These are phyloP conservation scores for Penicillium sp. DNA, from an alignment of 2,329 filamentous ascomycete species.

Conservation along the genomic window DNA sequence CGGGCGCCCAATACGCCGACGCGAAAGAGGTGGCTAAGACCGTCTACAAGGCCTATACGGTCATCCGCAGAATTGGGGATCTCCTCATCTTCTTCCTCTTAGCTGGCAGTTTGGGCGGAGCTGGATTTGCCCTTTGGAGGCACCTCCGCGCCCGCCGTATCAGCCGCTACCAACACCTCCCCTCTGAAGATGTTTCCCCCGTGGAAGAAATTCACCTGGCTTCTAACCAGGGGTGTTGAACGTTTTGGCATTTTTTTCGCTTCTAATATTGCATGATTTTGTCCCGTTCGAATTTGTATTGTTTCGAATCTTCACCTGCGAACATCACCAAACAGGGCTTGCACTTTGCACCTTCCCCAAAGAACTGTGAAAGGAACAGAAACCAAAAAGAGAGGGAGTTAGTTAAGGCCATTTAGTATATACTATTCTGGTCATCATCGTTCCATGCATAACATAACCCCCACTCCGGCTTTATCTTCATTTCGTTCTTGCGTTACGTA, in stretches of 20 bases:
- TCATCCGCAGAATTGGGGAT: constrained; percentile 28
- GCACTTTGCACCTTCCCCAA: background rate
- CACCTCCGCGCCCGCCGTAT: constrained; percentile 20
- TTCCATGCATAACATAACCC: constrained; percentile 26
- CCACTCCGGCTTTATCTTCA: constrained; percentile 16
- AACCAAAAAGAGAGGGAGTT: background rate
- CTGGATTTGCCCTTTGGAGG: constrained; percentile 19
- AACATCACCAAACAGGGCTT: background rate
- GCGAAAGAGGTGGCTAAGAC: constrained; percentile 29
- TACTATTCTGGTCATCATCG: constrained; percentile 16
- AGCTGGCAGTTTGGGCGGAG: constrained; percentile 22
- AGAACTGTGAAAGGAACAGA: background rate
- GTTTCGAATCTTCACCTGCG: background rate
- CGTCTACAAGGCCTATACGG: constrained; percentile 28
- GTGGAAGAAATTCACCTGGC: constrained; percentile 20
- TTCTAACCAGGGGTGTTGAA: background rate
- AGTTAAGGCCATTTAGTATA: constrained; percentile 12
- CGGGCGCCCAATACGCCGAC: constrained; percentile 11
- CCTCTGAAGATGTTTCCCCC: constrained; percentile 27
- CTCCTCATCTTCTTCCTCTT: constrained; percentile 29
- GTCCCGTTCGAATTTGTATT: constrained; percentile 9
- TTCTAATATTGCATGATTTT: constrained; percentile 9
- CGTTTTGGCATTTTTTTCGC: background rate
- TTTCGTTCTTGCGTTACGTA: background rate
- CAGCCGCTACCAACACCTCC: constrained; percentile 28